These are phyloP conservation scores for Fusarium verticillioides DNA, from an alignment of 2,329 filamentous ascomycete species.

Conservation along the genomic window DNA sequence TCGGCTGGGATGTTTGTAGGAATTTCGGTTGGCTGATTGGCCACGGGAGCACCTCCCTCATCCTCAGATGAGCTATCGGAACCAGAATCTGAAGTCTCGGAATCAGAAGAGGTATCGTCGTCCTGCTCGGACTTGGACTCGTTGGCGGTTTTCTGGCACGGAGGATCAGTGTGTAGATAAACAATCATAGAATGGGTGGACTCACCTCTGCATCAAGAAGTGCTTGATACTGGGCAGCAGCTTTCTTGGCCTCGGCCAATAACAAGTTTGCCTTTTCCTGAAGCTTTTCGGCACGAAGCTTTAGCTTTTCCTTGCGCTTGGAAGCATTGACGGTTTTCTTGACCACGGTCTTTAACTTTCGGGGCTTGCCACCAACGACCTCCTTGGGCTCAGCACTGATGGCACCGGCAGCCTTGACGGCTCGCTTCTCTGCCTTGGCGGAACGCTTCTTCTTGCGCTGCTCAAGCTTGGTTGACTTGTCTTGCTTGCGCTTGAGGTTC, in stretches of 20 bases:
- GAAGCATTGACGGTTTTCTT: constrained; percentile 50
- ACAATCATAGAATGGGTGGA: not conserved
- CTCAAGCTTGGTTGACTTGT: constrained; percentile 31
- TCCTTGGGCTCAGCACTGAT: constrained; percentile 48
- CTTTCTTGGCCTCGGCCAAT: constrained; percentile 53
- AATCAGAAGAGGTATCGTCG: constrained; percentile 37
- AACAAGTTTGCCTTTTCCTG: constrained; percentile 50
- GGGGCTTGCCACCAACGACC: constrained; percentile 44
- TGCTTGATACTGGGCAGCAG: constrained; percentile 44
- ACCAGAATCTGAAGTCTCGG: constrained; percentile 32
- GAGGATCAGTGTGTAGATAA: not conserved
- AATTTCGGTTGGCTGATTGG: constrained; percentile 37
- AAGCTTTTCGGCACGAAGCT: constrained; percentile 53
- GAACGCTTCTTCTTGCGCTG: constrained; percentile 52
- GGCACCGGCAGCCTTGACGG: constrained; percentile 48
- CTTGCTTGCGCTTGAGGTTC: constrained; percentile 26
- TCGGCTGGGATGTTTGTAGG: constrained; percentile 42
- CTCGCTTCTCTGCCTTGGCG: constrained; percentile 51
- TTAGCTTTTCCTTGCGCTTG: constrained; percentile 53
- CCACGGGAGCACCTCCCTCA: constrained; percentile 39
- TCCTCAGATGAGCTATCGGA: constrained; percentile 36
- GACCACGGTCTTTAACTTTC: constrained; percentile 34
- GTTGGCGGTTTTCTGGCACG: constrained; percentile 20
- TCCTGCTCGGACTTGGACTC: constrained; percentile 32
- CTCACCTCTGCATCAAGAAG: constrained; percentile 40